Evolutionary conservation across 176 grass and related monocot species (phyloP).

Genomic region (Triticum turgidum): DNA sequence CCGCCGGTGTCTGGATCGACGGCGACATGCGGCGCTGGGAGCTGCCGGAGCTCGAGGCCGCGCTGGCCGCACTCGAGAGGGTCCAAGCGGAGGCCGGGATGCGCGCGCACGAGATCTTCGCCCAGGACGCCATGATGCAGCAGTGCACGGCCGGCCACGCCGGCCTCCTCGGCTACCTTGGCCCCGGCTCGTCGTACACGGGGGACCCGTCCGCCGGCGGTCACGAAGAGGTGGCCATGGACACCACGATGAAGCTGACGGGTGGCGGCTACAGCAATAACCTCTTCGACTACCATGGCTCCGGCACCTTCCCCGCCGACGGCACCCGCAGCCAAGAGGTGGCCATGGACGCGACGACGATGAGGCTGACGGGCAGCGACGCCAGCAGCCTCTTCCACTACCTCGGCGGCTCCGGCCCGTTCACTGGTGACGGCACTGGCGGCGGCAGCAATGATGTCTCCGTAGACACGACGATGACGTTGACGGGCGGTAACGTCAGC

Average conservation of each 20-base stretch:
- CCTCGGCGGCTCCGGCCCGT: neutral
- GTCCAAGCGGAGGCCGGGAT: conserved; percentile 12
- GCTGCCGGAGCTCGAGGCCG: conserved; percentile 2
- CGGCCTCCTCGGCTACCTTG: neutral
- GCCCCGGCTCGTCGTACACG: neutral
- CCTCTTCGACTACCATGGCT: conserved; percentile 2
- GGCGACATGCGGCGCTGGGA: neutral
- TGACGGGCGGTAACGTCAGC: neutral
- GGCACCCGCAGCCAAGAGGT: neutral
- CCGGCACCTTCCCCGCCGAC: neutral
- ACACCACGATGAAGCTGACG: neutral
- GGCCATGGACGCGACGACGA: neutral
- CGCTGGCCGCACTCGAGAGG: conserved; percentile 36
- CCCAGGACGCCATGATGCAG: conserved; percentile 1
- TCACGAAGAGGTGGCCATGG: neutral
- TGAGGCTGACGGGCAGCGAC: neutral
- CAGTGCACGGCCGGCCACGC: neutral
- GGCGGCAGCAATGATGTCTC: neutral
- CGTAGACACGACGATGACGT: neutral
- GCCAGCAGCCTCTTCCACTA: neutral
- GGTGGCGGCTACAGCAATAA: neutral
- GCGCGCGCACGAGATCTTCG: conserved; percentile 14
- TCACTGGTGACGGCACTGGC: neutral
- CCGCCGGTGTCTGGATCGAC: conserved; percentile 17
- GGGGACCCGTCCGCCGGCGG: neutral